Base-by-base conservation (phyloP, 495 filamentous ascomycete genomes). In the Physcia stellaris region DNA sequence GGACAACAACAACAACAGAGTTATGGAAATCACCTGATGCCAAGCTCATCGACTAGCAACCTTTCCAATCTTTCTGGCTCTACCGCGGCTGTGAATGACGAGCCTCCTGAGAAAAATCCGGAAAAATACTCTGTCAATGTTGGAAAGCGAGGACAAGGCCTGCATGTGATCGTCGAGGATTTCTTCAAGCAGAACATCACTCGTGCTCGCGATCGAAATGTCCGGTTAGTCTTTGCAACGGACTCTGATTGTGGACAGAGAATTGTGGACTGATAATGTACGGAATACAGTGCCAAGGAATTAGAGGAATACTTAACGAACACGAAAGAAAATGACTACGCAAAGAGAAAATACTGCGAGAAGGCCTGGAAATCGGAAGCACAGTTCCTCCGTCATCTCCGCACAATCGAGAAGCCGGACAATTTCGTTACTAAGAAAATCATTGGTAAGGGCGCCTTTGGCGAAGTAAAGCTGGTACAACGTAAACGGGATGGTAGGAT, bases 391-490 rank as follows among this genome's bases (percentile, higher is more conserved):
- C 86, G 90, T 26, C 94, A 96, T 67, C 66, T 95, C 42, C 78
- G 90, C 33, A 94, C 90, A 31, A 86, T 84, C 57, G 85, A 95
- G 50, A 76, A 75, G 51, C 85, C 90, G 5, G 71, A 83, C 39
- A 94, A 96, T 63, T 99, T 94, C 68, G 70, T 75, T 45, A 95
- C 90, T 5, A 70, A 95, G 56, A 96, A 94, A 66, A 83, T 95
- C 47, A 96, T 99, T 52, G 90, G 90, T 51, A 99, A 96, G 70
- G 90, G 90, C 56, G 90, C 90, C 11, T 99, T 99, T 54, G 90
- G 90, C 59, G 90, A 99, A 57, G 90, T 99, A 37, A 88, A 87
- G 59, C 69, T 99, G 40, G 90, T 99, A 42, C 84, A 90, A 60
- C 80, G 92, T 62, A 93, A 86, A 68, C 73, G 77, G n/a, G 90